Evolutionary conservation across 1,139 yeast species (phyloP), one percentile per base, ranked within the genome.

Genomic region (Geotrichum australiense): DNA sequence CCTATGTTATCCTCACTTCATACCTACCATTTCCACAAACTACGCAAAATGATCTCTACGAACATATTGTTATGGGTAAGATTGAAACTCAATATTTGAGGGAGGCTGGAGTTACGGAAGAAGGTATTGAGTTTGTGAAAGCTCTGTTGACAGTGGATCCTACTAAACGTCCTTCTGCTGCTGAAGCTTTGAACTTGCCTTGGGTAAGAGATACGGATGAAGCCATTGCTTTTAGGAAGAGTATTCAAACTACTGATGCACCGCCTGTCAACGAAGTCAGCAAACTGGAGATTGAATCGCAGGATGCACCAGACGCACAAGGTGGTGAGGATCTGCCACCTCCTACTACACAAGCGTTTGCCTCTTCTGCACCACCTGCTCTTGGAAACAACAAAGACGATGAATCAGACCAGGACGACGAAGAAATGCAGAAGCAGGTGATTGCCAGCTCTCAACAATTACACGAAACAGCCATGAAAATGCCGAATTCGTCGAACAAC

Each of bases 11-110:
- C 29, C 64, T 89, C 42, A 89, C 97, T 0, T 89, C 93, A 0
- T 96, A 85, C 68, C 66, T 89, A 47, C 98, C 98, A 2, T 89
- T 89, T 58, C 85, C 89, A 57, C 96, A 96, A 0, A 74, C 80
- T 42, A 85, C 96, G 0, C 97, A 89, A 55, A 87, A 84, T 19
- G 84, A 82, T 50, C 68, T 91, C 58, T 85, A 84, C 61, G 72
- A 73, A 39, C 82, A 82, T 53, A 87, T 89, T 28, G 73, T 75
- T 43, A 65, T 70, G 18, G 97, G 96, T 1, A 76, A 81, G 28
- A 89, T 78, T 56, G 91, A 84, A 55, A 83, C 76, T 47, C 78
- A 82, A 14, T 91, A 95, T 0, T 66, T 91, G 37, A 74, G 74
- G 45, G 80, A 82, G 35, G 76, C 75, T 50, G 74, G 78, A 24